Evolutionary conservation across 495 filamentous ascomycete genomes (phyloP).

Genomic region (Copromyces sp.): DNA sequence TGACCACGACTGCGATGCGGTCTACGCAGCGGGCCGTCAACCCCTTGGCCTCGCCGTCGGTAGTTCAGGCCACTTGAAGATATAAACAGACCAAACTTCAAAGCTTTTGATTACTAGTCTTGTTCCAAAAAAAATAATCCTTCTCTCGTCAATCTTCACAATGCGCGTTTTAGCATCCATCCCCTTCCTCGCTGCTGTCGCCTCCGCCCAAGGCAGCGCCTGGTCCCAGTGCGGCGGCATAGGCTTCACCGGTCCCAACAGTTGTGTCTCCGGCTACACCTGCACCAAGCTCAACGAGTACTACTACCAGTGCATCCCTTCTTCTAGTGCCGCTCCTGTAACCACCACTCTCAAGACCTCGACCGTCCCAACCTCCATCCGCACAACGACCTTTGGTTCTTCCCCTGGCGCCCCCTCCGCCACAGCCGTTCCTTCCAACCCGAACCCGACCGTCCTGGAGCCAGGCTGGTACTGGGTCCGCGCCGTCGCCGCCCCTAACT

Average conservation of each 20-base stretch:
- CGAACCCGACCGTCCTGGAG: conserved; percentile 31
- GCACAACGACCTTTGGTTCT: not conserved
- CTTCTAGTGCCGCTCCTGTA: conserved; percentile 3
- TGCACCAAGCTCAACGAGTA: conserved; percentile 6
- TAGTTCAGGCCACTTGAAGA: not conserved
- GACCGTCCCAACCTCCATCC: conserved; percentile 1
- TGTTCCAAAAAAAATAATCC: not conserved
- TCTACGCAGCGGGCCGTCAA: not conserved
- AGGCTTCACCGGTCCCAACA: conserved; percentile 1
- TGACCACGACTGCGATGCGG: not conserved
- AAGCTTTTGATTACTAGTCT: not conserved
- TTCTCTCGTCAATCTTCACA: not conserved
- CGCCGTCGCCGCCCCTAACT: conserved; percentile 40
- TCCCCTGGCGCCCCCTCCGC: conserved; percentile 10
- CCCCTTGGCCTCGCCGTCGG: not conserved
- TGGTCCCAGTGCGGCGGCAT: conserved; percentile 13
- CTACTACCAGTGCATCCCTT: not conserved
- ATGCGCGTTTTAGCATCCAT: conserved; percentile 10
- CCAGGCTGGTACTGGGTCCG: conserved; percentile 42
- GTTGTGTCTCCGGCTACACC: conserved; percentile 8
- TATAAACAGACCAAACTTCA: not conserved
- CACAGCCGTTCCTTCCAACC: conserved; percentile 21
- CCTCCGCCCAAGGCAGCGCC: conserved; percentile 15
- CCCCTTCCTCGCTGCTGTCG: conserved; percentile 7
- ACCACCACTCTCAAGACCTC: conserved; percentile 1